These are phyloP conservation scores for Chernovozyma aurita DNA, from an alignment of 1,139 yeast genomes.

Conservation along the genomic window DNA sequence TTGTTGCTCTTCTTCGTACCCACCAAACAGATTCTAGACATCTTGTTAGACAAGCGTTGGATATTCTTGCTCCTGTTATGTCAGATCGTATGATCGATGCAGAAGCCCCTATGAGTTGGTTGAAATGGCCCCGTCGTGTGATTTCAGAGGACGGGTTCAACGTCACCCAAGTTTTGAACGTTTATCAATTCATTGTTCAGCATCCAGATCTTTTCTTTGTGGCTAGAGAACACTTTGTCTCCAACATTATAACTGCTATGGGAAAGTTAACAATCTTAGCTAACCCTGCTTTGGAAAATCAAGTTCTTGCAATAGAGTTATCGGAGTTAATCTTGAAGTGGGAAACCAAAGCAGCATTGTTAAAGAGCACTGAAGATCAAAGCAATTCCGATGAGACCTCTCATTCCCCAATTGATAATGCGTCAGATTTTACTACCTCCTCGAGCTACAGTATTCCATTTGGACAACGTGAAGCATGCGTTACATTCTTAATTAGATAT, in stretches of 20 bases:
- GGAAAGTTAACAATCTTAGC: slow-evolving; percentile 83
- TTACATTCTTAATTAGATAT: slow-evolving; percentile 84
- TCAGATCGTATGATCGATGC: slow-evolving; percentile 59
- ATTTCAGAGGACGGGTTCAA: slow-evolving; percentile 86
- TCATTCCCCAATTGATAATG: slow-evolving; percentile 6
- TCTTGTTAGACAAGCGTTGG: slow-evolving; percentile 83
- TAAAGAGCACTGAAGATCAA: slow-evolving; percentile 6
- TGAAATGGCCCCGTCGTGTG: slow-evolving; percentile 92
- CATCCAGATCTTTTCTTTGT: slow-evolving; percentile 82
- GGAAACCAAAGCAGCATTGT: slow-evolving; percentile 55
- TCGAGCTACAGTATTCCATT: slow-evolving; percentile 61
- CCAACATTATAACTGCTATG: slow-evolving; percentile 91
- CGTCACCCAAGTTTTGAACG: slow-evolving; percentile 78
- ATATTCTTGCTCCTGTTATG: slow-evolving; percentile 84
- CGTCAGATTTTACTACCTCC: slow-evolving; percentile 36
- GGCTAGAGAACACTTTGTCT: slow-evolving; percentile 84
- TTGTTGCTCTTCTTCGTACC: slow-evolving; percentile 82
- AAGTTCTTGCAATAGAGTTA: slow-evolving; percentile 79
- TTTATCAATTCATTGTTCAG: slow-evolving; percentile 84
- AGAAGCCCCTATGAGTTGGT: slow-evolving; percentile 71
- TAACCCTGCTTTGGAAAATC: slow-evolving; percentile 79
- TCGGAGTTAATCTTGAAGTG: slow-evolving; percentile 82
- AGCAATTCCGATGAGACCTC: background rate
- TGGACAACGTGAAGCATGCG: slow-evolving; percentile 83
- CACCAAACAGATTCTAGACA: slow-evolving; percentile 83